phyloP scores from a whole-genome alignment of 2,329 filamentous ascomycete species.

The Cladobotryum mycophilum region DNA sequence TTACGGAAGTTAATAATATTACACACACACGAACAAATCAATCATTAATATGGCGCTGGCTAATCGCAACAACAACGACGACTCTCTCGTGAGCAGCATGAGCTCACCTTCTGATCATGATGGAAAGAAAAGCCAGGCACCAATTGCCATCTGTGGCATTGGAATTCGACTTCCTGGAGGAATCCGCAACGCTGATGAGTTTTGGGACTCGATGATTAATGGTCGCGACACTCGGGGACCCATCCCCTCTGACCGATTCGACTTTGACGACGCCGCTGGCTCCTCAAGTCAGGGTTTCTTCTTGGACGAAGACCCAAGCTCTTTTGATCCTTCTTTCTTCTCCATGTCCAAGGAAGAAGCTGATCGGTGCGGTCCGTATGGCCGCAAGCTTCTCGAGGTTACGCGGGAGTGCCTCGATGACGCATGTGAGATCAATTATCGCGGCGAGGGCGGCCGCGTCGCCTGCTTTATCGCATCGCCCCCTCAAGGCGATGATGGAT shows the following conservation, averaged over 20 bases:
- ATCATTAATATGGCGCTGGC: too few relatives aligned
- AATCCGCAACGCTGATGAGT: neutral
- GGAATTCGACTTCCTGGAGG: constrained; percentile 7
- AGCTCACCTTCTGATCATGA: too few relatives aligned
- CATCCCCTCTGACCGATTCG: neutral
- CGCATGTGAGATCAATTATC: constrained; percentile 1
- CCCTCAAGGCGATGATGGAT: neutral
- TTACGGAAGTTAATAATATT: too few relatives aligned
- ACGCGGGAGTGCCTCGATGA: constrained; percentile 3
- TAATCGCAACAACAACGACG: too few relatives aligned
- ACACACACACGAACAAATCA: too few relatives aligned
- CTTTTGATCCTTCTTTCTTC: constrained; percentile 2
- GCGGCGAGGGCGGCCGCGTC: neutral
- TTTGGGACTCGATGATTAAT: constrained; percentile 4
- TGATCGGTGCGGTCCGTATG: neutral
- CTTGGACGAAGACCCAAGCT: neutral
- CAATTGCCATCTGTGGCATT: constrained; percentile 16
- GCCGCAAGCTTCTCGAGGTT: constrained; percentile 3
- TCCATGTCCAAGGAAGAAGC: neutral
- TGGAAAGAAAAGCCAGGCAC: constrained; percentile 4
- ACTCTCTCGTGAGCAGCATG: too few relatives aligned
- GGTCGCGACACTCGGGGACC: neutral
- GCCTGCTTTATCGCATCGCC: constrained; percentile 1
- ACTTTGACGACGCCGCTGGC: neutral
- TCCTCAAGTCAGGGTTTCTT: neutral